Percentiles rank a stretch among this genome's conserved stretches.
Conservation (phyloP, 2,329 filamentous ascomycete genomes). For the Chaetothyriales sp. region DNA sequence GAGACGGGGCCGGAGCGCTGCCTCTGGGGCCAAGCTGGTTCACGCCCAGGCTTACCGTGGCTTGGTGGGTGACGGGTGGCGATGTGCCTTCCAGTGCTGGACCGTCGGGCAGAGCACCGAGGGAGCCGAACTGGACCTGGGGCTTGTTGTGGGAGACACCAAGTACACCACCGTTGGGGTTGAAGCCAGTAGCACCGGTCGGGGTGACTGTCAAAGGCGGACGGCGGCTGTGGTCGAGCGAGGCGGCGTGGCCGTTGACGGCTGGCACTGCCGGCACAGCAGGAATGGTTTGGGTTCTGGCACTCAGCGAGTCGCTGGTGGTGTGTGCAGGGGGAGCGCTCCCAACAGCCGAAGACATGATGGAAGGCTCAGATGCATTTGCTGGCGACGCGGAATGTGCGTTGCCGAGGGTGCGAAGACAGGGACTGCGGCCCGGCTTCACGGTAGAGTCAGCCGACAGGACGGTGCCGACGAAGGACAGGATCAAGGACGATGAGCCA, state of each 20-base stretch:
- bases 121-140: constrained; percentile 44
- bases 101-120: constrained; percentile 46
- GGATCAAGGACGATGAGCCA: not conserved
- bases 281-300: constrained; percentile 31
- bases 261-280: constrained; percentile 58
- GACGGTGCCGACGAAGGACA: not conserved
- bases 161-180: constrained; percentile 59
- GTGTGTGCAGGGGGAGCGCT: constrained; percentile 14
- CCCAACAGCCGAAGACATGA: constrained; percentile 19
- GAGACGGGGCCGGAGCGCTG: constrained; percentile 72
- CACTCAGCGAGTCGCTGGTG: constrained; percentile 17
- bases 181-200: constrained; percentile 59
- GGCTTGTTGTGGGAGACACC: constrained; percentile 31
- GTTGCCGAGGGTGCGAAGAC: constrained; percentile 4
- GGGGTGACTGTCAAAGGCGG: constrained; percentile 83
- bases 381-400: constrained; percentile 9
- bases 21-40: constrained; percentile 42
- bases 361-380: constrained; percentile 19
- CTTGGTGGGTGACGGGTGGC: constrained; percentile 18
- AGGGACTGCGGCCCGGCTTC: not conserved
- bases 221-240: constrained; percentile 63
- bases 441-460: not conserved
- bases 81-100: constrained; percentile 31
- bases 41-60: constrained; percentile 12
- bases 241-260: constrained; percentile 24